Base-by-base conservation (phyloP, 495 filamentous ascomycete species). In the Eremomyces bilateralis region DNA sequence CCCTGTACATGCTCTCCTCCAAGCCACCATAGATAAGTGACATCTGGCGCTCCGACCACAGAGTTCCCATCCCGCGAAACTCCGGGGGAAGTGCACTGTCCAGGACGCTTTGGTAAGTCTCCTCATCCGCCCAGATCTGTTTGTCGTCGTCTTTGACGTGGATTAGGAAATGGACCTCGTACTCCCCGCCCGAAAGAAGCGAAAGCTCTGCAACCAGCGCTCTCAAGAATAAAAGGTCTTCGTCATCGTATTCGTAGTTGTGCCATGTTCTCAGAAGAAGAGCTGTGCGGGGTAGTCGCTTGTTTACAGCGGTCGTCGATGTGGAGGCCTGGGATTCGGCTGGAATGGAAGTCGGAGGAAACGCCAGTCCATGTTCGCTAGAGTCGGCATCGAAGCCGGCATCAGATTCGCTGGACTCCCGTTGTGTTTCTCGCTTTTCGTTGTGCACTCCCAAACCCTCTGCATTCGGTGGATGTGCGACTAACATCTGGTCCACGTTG, bases 21-120 rank as follows among this genome's bases (percentile, higher is more conserved):
- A 97, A 58, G 16, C 71, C 81, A 33, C 80, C 69, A 49, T 97
- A 97, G 36, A 91, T 60, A 19, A 83, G 66, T 20, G 68, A 55
- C 84, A 94, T 94, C 55, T 94, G 83, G 4, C 70, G 66, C 52
- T 90, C 80, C 8, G 80, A 79, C 88, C 88, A 97, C 2, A 97
- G 67, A 0, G 76, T 81, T 13, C 73, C 76, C 53, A 97, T 75
- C 4, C 80, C 84, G 15, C 63, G 69, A 57, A 97, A 95, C 43
- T 97, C 88, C 24, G 64, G 62, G 0, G 88, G 88, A 19, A 94
- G 63, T 0, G 73, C 64, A 6, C 76, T 67, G 11, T 67, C 58
- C 22, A 97, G 70, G 12, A 71, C 63, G 12, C 61, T 58, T 27
- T 73, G 54, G 48, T 77, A 73, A 13, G 60, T 64, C 21, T 64